phyloP scores from a whole-genome alignment of 306 rosid genomes.

The Sicyos edulis region DNA sequence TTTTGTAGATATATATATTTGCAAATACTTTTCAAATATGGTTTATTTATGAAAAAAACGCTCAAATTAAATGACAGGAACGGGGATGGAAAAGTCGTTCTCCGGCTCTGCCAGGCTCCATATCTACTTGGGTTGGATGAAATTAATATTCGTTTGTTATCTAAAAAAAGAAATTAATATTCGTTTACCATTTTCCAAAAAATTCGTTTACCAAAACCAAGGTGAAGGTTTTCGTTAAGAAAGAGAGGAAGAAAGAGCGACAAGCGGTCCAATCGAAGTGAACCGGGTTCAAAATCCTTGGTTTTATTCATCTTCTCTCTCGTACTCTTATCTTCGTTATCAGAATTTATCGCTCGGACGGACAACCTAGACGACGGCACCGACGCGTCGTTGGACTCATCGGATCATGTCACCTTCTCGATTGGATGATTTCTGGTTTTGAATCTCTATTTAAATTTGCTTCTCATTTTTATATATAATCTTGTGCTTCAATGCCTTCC shows the following conservation, averaged over 20 bases:
- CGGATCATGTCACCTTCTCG: conserved; percentile 3
- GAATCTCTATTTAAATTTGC: neutral
- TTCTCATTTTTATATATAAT: conserved; percentile 9
- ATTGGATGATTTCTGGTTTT: conserved; percentile 9
- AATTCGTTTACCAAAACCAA: no score
- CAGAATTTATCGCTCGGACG: conserved; percentile 21
- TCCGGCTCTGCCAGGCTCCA: fast-evolving
- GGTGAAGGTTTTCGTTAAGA: neutral
- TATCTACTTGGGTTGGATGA: no score
- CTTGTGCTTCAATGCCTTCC: conserved; percentile 10
- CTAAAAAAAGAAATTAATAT: no score
- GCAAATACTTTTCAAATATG: no score
- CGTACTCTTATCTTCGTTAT: conserved; percentile 14
- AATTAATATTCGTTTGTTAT: neutral
- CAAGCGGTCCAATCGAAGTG: neutral
- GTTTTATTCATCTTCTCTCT: conserved; percentile 13
- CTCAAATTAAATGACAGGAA: no score
- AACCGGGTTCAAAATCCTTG: conserved; percentile 14
- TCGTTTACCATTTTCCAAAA: no score
- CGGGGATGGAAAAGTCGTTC: no score
- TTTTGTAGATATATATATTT: no score
- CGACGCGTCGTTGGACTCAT: conserved; percentile 4
- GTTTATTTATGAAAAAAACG: no score
- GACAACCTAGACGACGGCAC: conserved; percentile 22
- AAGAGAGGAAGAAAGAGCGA: neutral